Percentiles rank a stretch among this genome's conserved stretches.
phyloP scores from a whole-genome alignment of 2,329 filamentous ascomycete species.

The Dactylellina drechsleri region DNA sequence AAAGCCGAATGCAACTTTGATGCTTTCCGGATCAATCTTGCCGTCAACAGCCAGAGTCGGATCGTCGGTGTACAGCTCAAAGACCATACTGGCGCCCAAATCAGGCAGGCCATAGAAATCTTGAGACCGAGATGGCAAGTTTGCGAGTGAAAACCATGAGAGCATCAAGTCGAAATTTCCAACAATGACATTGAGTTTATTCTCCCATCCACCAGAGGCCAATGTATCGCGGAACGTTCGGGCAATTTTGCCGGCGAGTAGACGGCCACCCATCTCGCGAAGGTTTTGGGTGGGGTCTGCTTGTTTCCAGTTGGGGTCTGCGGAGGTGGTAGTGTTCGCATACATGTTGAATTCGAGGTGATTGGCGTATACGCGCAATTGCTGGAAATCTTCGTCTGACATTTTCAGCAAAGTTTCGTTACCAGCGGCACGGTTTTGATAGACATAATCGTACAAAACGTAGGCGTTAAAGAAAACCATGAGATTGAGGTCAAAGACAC shows the following conservation, averaged over 20 bases:
- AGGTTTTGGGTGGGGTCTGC: slow-evolving; percentile 8
- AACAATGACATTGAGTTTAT: slow-evolving; percentile 40
- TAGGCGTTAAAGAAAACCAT: slow-evolving; percentile 45
- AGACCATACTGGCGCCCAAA: slow-evolving; percentile 50
- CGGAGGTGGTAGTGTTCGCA: slow-evolving; percentile 36
- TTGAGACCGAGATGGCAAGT: slow-evolving; percentile 41
- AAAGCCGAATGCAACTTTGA: slow-evolving; percentile 49
- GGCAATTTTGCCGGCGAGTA: slow-evolving; percentile 28
- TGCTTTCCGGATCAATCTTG: not conserved
- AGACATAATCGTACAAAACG: slow-evolving; percentile 40
- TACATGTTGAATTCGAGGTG: slow-evolving; percentile 46
- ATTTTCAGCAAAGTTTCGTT: slow-evolving; percentile 38
- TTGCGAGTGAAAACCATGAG: slow-evolving; percentile 44
- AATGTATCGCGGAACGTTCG: slow-evolving; percentile 21
- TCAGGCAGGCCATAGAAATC: slow-evolving; percentile 46
- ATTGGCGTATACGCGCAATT: slow-evolving; percentile 35
- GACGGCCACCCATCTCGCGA: slow-evolving; percentile 32
- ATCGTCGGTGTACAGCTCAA: slow-evolving; percentile 51
- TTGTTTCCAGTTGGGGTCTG: slow-evolving; percentile 22
- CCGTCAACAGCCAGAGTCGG: slow-evolving; percentile 12
- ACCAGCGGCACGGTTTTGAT: slow-evolving; percentile 30
- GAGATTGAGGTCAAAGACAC: slow-evolving; percentile 20
- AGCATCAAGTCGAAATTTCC: slow-evolving; percentile 45
- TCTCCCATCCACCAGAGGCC: slow-evolving; percentile 18
- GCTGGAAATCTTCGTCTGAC: slow-evolving; percentile 32